phyloP scores from a whole-genome alignment of 2,329 filamentous ascomycete species.

The Xylaria polymorpha region DNA sequence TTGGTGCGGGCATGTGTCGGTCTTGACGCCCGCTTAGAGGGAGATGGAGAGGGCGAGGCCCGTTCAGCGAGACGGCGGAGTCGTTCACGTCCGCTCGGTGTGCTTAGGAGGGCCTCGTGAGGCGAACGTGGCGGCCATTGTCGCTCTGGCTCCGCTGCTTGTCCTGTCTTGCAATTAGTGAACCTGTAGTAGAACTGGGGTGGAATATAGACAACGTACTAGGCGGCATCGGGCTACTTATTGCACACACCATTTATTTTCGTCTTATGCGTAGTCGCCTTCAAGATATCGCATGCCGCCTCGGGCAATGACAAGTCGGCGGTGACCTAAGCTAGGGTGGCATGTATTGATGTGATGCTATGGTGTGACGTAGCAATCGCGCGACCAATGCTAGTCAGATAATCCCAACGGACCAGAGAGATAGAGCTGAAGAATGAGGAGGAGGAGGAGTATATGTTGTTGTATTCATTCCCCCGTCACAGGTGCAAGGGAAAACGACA shows the following conservation, averaged over 20 bases:
- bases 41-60: slow-evolving; percentile 75
- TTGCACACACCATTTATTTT: slow-evolving; percentile 34
- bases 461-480: neutral
- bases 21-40: slow-evolving; percentile 60
- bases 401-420: neutral
- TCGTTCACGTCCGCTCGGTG: slow-evolving; percentile 82
- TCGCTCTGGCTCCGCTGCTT: slow-evolving; percentile 56
- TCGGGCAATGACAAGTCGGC: neutral
- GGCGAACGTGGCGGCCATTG: slow-evolving; percentile 77
- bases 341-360: slow-evolving; percentile 5
- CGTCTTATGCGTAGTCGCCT: slow-evolving; percentile 20
- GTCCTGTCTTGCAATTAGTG: slow-evolving; percentile 42
- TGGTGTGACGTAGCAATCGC: slow-evolving; percentile 5
- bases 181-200: slow-evolving; percentile 19
- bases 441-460: neutral
- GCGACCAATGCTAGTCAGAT: neutral
- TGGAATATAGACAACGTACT: slow-evolving; percentile 40
- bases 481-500: neutral
- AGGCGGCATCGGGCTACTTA: slow-evolving; percentile 41
- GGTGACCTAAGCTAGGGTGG: neutral
- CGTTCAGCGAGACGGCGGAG: slow-evolving; percentile 75
- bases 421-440: neutral
- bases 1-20: slow-evolving; percentile 48
- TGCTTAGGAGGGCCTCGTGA: slow-evolving; percentile 71
- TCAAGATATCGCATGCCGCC: slow-evolving; percentile 11